phyloP scores from a whole-genome alignment of 2,329 filamentous ascomycete species.

The Sclerotinia minor region DNA sequence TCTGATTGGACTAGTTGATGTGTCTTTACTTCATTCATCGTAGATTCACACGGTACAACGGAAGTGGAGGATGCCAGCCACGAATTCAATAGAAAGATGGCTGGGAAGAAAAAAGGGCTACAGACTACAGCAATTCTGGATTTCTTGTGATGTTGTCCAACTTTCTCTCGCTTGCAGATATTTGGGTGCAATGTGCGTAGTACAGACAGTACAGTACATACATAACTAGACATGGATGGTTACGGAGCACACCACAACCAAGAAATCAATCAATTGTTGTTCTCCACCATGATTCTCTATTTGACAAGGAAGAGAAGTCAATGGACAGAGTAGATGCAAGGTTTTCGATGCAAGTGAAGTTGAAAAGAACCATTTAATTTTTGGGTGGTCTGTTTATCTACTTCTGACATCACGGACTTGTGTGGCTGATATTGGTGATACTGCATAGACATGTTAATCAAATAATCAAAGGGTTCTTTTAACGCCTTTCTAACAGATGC shows the following conservation, averaged over 20 bases:
- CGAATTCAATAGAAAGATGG: conserved; percentile 6
- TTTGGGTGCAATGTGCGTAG: not conserved
- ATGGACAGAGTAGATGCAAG: not conserved
- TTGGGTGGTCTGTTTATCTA: not conserved
- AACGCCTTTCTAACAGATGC: not conserved
- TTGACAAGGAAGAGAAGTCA: not conserved
- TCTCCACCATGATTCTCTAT: not conserved
- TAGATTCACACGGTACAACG: too few species aligned
- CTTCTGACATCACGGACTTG: conserved; percentile 12
- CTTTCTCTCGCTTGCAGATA: conserved; percentile 13
- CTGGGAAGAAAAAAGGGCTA: not conserved
- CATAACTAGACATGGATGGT: not conserved
- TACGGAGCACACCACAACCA: not conserved
- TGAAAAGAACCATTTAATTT: not conserved
- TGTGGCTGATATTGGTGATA: conserved; percentile 10
- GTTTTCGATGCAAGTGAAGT: not conserved
- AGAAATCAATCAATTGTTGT: not conserved
- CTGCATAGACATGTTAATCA: not conserved
- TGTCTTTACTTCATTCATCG: not conserved
- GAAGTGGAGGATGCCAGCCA: conserved; percentile 11
- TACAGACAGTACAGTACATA: too few species aligned
- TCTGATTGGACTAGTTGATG: conserved; percentile 1
- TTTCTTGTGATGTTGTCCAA: not conserved
- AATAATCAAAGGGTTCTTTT: conserved; percentile 2
- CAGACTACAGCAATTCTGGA: not conserved